Conservation (phyloP, 139 green algal genomes). For the Coccomyxa sp. region DNA sequence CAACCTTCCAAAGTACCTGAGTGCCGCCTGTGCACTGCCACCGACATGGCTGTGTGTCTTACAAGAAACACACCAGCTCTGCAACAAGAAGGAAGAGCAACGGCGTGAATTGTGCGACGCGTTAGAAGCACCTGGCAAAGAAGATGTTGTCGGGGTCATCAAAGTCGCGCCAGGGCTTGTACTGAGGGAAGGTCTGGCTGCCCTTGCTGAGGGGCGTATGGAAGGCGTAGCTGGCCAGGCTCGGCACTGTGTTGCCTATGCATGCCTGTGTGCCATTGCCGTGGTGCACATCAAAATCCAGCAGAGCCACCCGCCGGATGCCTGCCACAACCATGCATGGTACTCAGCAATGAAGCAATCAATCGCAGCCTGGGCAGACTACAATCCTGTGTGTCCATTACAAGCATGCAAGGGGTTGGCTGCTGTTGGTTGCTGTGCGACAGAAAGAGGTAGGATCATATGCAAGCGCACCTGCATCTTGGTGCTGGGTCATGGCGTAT, state of each 20-base stretch:
- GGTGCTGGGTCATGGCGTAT: constrained; percentile 80
- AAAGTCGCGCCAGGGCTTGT: constrained; percentile 78
- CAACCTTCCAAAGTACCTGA: no score
- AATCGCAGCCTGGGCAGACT: no score
- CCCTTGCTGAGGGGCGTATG: constrained; percentile 69
- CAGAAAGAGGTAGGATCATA: not conserved
- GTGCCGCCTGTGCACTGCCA: no score
- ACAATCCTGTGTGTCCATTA: no score
- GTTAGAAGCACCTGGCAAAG: constrained; percentile 64
- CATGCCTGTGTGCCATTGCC: constrained; percentile 81
- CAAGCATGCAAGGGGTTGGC: no score
- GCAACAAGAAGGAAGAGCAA: not conserved
- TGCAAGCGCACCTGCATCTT: constrained; percentile 34
- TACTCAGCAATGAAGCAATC: not conserved
- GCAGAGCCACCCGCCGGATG: constrained; percentile 71
- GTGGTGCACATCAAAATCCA: constrained; percentile 78
- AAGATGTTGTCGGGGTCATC: constrained; percentile 81
- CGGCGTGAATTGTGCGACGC: not conserved
- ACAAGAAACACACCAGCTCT: not conserved
- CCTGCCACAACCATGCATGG: constrained; percentile 22
- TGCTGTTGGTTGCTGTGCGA: no score
- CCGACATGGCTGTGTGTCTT: no score
- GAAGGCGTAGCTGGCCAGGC: constrained; percentile 29
- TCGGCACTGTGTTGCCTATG: constrained; percentile 40
- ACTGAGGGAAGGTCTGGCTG: constrained; percentile 68